phyloP scores from a whole-genome alignment of 495 filamentous ascomycete species.

The Aspergillus nidulans region DNA sequence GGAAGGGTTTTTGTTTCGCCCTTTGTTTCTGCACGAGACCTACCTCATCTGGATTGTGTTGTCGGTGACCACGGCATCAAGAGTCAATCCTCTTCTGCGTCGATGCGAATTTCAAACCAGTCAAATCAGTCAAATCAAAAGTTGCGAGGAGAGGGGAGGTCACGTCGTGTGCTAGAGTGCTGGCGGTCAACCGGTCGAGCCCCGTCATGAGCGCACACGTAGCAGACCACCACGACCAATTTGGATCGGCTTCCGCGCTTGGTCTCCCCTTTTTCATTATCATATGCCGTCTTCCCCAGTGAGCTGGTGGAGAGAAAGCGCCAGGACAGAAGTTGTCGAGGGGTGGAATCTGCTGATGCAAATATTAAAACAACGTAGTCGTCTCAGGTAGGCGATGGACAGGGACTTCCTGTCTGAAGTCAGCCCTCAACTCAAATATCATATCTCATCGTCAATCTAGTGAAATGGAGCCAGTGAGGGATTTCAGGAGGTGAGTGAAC shows the following conservation, averaged over 20 bases:
- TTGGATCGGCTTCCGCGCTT: constrained; percentile 24
- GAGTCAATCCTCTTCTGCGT: background rate
- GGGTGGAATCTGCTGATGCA: background rate
- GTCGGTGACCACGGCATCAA: constrained; percentile 15
- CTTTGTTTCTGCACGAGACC: background rate
- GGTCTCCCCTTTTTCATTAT: constrained; percentile 8
- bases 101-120: constrained; percentile 6
- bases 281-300: background rate
- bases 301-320: constrained; percentile 7
- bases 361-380: constrained; percentile 4
- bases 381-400: background rate
- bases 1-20: background rate
- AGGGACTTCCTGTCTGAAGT: background rate
- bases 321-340: background rate
- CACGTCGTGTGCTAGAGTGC: constrained; percentile 15
- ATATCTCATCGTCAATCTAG: background rate
- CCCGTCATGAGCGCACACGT: constrained; percentile 37
- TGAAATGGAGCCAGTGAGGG: constrained; percentile 29
- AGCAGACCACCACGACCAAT: constrained; percentile 24
- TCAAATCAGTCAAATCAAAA: too few relatives aligned
- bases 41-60: background rate
- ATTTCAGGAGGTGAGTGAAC: constrained; percentile 33
- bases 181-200: constrained; percentile 21
- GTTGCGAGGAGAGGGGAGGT: constrained; percentile 1
- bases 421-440: constrained; percentile 4